Evolutionary conservation across 2,329 filamentous ascomycete species (phyloP), one percentile per base, ranked within the genome.

Genomic region (Beauveria scarabaeidicola): DNA sequence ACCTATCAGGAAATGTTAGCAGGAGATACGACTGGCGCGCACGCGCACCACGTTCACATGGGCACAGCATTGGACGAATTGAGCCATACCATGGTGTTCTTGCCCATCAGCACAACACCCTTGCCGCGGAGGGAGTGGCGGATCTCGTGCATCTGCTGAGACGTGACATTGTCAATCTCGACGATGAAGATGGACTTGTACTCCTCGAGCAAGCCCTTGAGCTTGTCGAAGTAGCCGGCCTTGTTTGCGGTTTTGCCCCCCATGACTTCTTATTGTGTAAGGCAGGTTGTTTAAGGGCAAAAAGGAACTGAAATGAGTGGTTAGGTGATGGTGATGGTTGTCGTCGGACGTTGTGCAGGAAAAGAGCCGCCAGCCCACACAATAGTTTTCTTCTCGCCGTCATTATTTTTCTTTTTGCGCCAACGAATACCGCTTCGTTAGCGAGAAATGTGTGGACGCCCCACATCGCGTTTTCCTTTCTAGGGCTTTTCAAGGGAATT

Each of bases 81-180:
- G 36, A 27, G 41, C 69, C 82, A 62, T 79, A 94, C 93, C 94
- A 99, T 99, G 80, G 94, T 99, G 88, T 99, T 99, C 89, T 97
- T 97, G 77, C 93, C 94, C 94, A 97, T 97, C 81, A 99, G 84
- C 71, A 99, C 92, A 70, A 97, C 89, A 80, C 86, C 92, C 79
- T 96, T 81, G 65, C 88, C 88, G 77, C 94, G 92, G 77, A 99
- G 89, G 73, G 90, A 80, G 73, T 88, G 81, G 78, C 94, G 90
- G 79, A 99, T 97, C 87, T 99, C 94, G 90, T 99, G 94, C 95
- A 99, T 99, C 88, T 99, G 95, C 87, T 99, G 94, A 70, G 94
- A 99, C 79, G 88, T 91, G 87, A 99, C 94, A 99, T 97, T 99
- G 91, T 97, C 90, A 75, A 93, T 88, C 75, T 86, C 75, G 78